These are phyloP conservation scores for Scutellospora calospora DNA, from an alignment of 371 early-diverging fungal species.

Conservation along the genomic window DNA sequence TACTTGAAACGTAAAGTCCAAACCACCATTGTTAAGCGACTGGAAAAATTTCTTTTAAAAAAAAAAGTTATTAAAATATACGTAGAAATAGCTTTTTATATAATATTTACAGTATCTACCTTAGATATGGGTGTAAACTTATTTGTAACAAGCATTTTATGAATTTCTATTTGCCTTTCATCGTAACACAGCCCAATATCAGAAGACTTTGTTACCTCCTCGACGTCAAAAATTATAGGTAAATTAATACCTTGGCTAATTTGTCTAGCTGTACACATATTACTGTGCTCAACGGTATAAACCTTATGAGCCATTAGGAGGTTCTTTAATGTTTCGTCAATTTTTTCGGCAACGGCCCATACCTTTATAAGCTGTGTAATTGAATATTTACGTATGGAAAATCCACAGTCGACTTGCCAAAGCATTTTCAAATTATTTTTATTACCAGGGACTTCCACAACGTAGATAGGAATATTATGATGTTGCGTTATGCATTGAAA, in stretches of 20 bases:
- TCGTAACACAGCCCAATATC: neutral
- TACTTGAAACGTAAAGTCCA: conserved; percentile 31
- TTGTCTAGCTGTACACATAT: neutral
- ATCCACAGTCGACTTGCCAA: conserved; percentile 38
- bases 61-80: neutral
- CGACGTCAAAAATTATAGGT: conserved; percentile 3
- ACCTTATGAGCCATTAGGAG: neutral
- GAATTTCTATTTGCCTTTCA: neutral
- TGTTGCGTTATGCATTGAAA: neutral
- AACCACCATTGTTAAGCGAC: conserved; percentile 4
- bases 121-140: conserved; percentile 40
- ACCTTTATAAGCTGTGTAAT: conserved; percentile 11
- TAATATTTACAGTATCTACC: conserved; percentile 11
- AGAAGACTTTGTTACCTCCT: neutral
- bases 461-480: conserved; percentile 7
- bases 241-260: neutral
- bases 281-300: neutral
- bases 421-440: neutral
- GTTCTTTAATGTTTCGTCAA: neutral
- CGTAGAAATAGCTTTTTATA: no score
- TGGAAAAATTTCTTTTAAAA: conserved; percentile 16
- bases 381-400: conserved; percentile 1
- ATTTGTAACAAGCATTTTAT: conserved; percentile 36
- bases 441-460: neutral
- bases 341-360: conserved; percentile 20